A percentile compares a stretch with the other conserved stretches of the same genome.
These are phyloP conservation scores for Colletotrichum nymphaeae DNA, from an alignment of 2,329 filamentous ascomycete species.

Conservation along the genomic window DNA sequence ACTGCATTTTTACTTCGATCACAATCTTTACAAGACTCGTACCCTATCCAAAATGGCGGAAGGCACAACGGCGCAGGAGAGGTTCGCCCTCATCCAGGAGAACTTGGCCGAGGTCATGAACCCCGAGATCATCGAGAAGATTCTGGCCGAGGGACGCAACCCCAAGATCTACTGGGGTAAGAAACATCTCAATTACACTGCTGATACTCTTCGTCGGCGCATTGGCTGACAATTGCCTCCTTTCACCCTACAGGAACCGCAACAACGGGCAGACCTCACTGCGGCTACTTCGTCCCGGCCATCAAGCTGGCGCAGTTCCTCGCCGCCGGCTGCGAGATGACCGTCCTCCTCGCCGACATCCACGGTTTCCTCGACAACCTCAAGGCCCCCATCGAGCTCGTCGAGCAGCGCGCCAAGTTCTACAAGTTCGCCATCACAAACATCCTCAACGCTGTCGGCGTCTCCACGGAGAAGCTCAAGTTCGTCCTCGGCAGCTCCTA, in stretches of 20 bases:
- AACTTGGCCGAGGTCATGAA: constrained; percentile 88
- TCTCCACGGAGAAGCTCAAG: constrained; percentile 80
- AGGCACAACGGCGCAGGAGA: constrained; percentile 64
- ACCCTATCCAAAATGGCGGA: constrained; percentile 37
- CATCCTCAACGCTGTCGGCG: constrained; percentile 80
- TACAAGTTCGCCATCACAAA: constrained; percentile 82
- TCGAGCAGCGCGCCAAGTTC: constrained; percentile 84
- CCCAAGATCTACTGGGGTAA: constrained; percentile 87
- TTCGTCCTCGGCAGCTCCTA: constrained; percentile 90
- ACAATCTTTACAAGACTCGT: background rate
- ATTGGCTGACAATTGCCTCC: constrained; percentile 26
- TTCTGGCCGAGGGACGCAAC: constrained; percentile 76
- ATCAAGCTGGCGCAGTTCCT: constrained; percentile 93
- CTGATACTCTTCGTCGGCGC: background rate
- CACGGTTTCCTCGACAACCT: constrained; percentile 85
- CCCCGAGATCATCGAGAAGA: constrained; percentile 82
- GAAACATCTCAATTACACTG: constrained; percentile 18
- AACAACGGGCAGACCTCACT: constrained; percentile 88
- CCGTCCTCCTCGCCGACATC: constrained; percentile 80
- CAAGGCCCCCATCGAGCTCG: constrained; percentile 89
- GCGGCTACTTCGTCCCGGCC: constrained; percentile 88
- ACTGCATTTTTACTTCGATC: background rate
- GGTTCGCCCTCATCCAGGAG: constrained; percentile 79
- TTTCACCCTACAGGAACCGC: constrained; percentile 68
- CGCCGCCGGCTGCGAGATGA: constrained; percentile 84